phyloP scores from a whole-genome alignment of 2,329 filamentous ascomycete genomes.

The Xylaria digitata region DNA sequence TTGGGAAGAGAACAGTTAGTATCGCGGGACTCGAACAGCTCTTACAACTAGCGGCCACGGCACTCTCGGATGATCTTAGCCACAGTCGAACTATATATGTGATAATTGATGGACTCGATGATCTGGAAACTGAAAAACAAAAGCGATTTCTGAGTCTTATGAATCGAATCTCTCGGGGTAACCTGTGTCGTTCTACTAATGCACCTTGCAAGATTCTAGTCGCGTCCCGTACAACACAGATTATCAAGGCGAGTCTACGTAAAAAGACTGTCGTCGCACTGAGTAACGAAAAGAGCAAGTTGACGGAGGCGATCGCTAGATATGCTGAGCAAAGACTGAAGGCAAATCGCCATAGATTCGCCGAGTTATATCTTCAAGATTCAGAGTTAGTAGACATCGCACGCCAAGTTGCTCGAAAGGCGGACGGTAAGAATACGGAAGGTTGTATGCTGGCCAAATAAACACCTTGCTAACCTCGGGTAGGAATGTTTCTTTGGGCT shows the following conservation, averaged over 20 bases:
- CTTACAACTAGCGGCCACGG: constrained; percentile 4
- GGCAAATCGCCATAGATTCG: constrained; percentile 13
- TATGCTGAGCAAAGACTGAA: constrained; percentile 22
- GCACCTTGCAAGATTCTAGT: constrained; percentile 21
- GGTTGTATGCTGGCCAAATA: not conserved
- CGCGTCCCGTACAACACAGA: constrained; percentile 8
- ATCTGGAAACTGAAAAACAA: constrained; percentile 22
- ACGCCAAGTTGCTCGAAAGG: constrained; percentile 16
- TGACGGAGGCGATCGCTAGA: constrained; percentile 17
- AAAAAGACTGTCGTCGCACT: constrained; percentile 12
- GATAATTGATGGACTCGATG: constrained; percentile 23
- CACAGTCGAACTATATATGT: constrained; percentile 7
- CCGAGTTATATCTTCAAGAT: constrained; percentile 12
- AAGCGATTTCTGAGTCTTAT: constrained; percentile 13
- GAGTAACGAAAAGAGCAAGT: constrained; percentile 15
- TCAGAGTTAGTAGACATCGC: constrained; percentile 16
- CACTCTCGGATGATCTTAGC: constrained; percentile 14
- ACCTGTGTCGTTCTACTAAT: not conserved
- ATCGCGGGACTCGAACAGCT: constrained; percentile 17
- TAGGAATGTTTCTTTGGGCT: constrained; percentile 30
- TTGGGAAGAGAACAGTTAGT: constrained; percentile 7
- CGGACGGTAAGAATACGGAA: constrained; percentile 18
- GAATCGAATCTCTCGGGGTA: constrained; percentile 15
- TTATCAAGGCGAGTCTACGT: constrained; percentile 9
- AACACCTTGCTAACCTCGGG: not conserved